Evolutionary conservation across 805 yeast species (phyloP), one percentile per base, ranked within the genome.

Genomic region (Jamesozyma spencerorum): DNA sequence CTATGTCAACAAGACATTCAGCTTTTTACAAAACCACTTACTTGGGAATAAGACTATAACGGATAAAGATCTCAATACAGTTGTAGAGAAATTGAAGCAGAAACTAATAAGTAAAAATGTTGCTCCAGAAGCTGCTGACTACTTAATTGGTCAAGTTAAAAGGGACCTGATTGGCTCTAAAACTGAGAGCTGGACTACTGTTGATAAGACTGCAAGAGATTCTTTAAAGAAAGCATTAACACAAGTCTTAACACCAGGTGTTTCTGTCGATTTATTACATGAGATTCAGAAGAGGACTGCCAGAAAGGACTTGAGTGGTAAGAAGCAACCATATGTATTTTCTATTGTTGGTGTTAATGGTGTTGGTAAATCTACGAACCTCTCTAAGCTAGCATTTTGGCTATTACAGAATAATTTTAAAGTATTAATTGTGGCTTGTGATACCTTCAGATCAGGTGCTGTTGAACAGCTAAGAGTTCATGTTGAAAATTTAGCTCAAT

Each of bases 291-390:
- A 63, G 30, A 62, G 61, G 39, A 54, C 59, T 6, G 30, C 45
- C 3, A 55, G 51, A 14, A 47, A 34, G 26, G 50, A 49, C 19
- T 17, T 46, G 18, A 49, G 56, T 11, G 56, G 54, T 15, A 58
- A 61, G 8, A 57, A 60, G 4, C 59, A 75, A 7, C 97, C 98
- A 2, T 90, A 85, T 50, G 96, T 90, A n/a, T 85, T 90, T 42
- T 87, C 97, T 1, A 90, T 90, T 18, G 97, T 90, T 19, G 98
- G 98, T 32, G 98, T 90, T 17, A 90, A 90, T 60, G 98, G 98
- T 34, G 98, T 90, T 31, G 98, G 98, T 12, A 90, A 90, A 62
- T 90, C 97, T 0, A 90, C 98, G 2, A 92, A 90, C 55, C 68
- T 90, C 46, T 92, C 97, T 19, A 90, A 90, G 62, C 66, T 90